Evolutionary conservation across 257 asterid genomes (phyloP).

Genomic region (Thymus quinquecostatus): DNA sequence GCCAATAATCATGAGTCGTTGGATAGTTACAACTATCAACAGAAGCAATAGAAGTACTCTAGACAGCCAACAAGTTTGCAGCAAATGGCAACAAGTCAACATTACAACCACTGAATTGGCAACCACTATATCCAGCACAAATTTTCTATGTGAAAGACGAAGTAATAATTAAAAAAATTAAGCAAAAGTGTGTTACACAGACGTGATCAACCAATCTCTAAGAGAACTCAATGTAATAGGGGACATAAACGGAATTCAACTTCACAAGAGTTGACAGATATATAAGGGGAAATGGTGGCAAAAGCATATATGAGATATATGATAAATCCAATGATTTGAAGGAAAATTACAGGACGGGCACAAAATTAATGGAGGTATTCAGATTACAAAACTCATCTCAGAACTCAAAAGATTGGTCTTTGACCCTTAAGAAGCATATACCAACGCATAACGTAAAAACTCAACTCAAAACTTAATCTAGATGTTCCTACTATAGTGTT

Average conservation of each 20-base stretch:
- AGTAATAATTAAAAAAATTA: neutral
- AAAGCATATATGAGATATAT: neutral
- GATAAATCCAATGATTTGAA: neutral
- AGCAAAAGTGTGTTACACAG: slow-evolving; percentile 4
- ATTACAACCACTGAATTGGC: neutral
- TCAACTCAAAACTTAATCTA: neutral
- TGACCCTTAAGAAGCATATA: neutral
- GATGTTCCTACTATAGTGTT: neutral
- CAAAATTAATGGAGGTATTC: neutral
- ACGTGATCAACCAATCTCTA: slow-evolving; percentile 9
- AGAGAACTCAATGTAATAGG: neutral
- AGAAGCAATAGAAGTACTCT: neutral
- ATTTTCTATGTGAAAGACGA: neutral
- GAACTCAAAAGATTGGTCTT: neutral
- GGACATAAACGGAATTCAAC: neutral
- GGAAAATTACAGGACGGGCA: neutral
- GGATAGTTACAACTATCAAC: neutral
- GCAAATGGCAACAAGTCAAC: too few relatives aligned
- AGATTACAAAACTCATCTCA: slow-evolving; percentile 6
- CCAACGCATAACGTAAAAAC: neutral
- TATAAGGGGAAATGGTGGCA: neutral
- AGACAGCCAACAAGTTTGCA: neutral
- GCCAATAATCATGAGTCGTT: slow-evolving; percentile 3
- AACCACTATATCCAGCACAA: neutral
- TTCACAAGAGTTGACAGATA: neutral